A percentile compares a stretch with the other conserved stretches of the same genome.
Conservation (phyloP, 768 basidiomycete genomes). For the Asterophora lycoperdoides region DNA sequence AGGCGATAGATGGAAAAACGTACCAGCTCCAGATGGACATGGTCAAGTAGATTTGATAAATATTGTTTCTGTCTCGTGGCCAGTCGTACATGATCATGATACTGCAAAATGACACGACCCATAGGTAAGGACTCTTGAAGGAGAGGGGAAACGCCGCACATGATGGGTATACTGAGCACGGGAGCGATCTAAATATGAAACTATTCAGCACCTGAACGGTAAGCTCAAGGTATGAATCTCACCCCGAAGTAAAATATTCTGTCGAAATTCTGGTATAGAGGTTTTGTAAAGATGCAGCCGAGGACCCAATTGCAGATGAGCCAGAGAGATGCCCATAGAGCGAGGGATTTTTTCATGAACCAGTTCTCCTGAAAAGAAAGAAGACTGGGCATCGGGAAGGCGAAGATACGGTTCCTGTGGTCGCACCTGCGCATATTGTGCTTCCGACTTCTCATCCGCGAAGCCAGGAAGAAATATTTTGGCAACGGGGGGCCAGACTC, state of each 20-base stretch:
- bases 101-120: conserved; percentile 18
- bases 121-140: too few species aligned
- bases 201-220: neutral
- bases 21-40: conserved; percentile 65
- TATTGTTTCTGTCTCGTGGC: conserved; percentile 53
- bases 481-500: conserved; percentile 49
- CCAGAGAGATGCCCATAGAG: conserved; percentile 61
- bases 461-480: conserved; percentile 62
- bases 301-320: conserved; percentile 68
- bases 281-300: conserved; percentile 47
- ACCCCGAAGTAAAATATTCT: conserved; percentile 59
- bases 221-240: conserved; percentile 16
- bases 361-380: conserved; percentile 55
- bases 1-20: conserved; percentile 13
- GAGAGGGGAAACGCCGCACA: conserved; percentile 29
- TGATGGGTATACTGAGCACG: conserved; percentile 54
- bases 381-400: neutral
- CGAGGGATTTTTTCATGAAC: conserved; percentile 65
- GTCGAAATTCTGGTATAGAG: conserved; percentile 41
- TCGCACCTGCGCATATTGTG: conserved; percentile 38
- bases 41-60: conserved; percentile 61
- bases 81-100: conserved; percentile 68
- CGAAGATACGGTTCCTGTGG: neutral
- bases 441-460: conserved; percentile 49
- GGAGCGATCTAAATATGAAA: conserved; percentile 44